phyloP scores from a whole-genome alignment of 331 rosid genomes.

The Telfairia occidentalis region DNA sequence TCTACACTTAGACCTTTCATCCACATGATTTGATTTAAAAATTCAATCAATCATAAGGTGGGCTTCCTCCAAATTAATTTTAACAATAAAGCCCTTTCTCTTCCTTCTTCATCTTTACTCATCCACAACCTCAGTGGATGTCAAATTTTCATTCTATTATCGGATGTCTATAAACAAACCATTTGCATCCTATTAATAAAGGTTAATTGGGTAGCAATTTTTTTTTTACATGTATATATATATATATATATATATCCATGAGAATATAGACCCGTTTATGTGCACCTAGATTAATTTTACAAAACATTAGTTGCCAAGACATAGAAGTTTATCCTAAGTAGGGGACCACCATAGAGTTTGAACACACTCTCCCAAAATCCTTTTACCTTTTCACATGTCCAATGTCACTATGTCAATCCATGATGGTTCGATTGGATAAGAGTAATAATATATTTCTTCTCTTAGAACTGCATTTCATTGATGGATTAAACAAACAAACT shows the following conservation, averaged over 20 bases:
- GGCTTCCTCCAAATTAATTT: not conserved
- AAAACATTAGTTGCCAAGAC: too few species aligned
- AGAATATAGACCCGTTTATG: too few species aligned
- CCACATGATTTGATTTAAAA: not conserved
- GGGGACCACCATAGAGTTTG: too few species aligned
- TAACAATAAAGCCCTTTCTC: not conserved
- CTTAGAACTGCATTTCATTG: not conserved
- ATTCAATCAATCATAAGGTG: not conserved
- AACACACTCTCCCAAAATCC: too few species aligned
- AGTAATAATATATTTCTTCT: not conserved
- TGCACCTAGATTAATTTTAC: too few species aligned
- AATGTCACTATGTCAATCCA: too few species aligned
- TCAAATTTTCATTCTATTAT: too few species aligned
- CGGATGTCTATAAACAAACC: too few species aligned
- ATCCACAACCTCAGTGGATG: not conserved
- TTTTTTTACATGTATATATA: too few species aligned
- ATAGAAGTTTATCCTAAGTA: too few species aligned
- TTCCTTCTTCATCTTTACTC: not conserved
- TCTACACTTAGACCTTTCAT: not conserved
- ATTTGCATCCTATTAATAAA: not conserved
- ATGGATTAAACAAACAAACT: not conserved
- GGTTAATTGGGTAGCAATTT: not conserved
- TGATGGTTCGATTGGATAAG: not conserved
- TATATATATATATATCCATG: too few species aligned
- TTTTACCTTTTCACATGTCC: too few species aligned